phyloP scores from a whole-genome alignment of 139 green algal species.

The Spirogloea muscicola region DNA sequence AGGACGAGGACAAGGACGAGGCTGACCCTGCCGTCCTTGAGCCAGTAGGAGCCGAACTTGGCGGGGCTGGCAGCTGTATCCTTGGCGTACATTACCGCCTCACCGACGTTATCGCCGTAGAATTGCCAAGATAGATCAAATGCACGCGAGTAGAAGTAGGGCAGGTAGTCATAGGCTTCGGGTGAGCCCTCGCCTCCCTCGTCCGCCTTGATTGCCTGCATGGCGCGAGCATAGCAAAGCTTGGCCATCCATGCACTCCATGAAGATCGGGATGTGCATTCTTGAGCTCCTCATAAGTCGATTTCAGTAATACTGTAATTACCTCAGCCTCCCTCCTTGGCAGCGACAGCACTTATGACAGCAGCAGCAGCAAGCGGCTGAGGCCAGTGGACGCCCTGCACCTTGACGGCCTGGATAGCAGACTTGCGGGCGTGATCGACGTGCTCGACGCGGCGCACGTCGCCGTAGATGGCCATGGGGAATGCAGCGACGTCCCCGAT shows the following conservation, averaged over 20 bases:
- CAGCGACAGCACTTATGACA: background rate
- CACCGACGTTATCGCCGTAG: constrained; percentile 52
- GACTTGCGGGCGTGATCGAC: constrained; percentile 65
- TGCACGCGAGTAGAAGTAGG: constrained; percentile 85
- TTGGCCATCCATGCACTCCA: background rate
- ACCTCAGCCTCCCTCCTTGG: background rate
- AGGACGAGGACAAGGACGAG: background rate
- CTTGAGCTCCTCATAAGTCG: background rate
- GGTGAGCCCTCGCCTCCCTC: constrained; percentile 23
- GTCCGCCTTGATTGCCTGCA: constrained; percentile 37
- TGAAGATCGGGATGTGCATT: background rate
- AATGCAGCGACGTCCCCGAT: constrained; percentile 89
- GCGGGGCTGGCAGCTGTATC: background rate
- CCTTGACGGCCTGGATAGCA: constrained; percentile 59
- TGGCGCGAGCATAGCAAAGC: too few species aligned
- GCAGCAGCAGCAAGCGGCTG: background rate
- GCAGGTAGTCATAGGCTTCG: constrained; percentile 85
- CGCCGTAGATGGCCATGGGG: constrained; percentile 61
- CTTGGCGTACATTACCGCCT: constrained; percentile 50
- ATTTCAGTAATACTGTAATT: too few species aligned
- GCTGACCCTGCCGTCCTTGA: constrained; percentile 73
- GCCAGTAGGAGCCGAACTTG: constrained; percentile 85
- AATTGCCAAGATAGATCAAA: constrained; percentile 80
- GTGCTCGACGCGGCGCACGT: constrained; percentile 76
- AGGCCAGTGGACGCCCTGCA: background rate